A percentile compares a stretch with the other conserved stretches of the same genome.
These are phyloP conservation scores for Petasospora fabianii DNA, from an alignment of 1,139 yeast genomes.

Conservation along the genomic window DNA sequence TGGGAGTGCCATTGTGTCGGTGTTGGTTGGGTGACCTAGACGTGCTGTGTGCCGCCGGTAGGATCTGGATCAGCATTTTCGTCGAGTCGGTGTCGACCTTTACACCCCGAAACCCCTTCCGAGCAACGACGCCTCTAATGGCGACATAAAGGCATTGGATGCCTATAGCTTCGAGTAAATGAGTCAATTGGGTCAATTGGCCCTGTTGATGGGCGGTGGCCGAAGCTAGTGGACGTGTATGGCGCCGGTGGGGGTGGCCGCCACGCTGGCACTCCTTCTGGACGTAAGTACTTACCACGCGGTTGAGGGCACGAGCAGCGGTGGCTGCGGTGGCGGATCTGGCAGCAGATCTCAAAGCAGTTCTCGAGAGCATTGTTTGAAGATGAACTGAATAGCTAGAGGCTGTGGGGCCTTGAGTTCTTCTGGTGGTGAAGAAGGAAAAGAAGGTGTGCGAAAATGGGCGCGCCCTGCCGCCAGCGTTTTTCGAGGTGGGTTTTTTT, in stretches of 20 bases:
- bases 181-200: conserved; percentile 8
- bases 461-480: conserved; percentile 17
- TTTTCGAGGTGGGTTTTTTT: conserved; percentile 18
- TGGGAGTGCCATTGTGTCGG: neutral
- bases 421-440: conserved; percentile 11
- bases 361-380: conserved; percentile 69
- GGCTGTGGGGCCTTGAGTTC: conserved; percentile 12
- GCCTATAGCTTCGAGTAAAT: neutral
- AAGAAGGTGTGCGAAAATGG: conserved; percentile 23
- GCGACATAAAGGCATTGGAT: neutral
- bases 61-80: neutral
- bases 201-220: no score
- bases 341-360: conserved; percentile 78
- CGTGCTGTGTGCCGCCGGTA: no score
- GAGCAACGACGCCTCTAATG: neutral
- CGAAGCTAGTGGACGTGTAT: no score
- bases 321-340: conserved; percentile 72
- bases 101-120: conserved; percentile 4
- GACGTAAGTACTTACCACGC: conserved; percentile 54
- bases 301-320: conserved; percentile 45
- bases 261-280: neutral
- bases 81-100: neutral
- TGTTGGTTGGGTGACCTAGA: no score
- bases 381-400: conserved; percentile 10
- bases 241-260: no score